Evolutionary conservation across 208 protist genomes (phyloP).

Genomic region (Leishmania guyanensis): DNA sequence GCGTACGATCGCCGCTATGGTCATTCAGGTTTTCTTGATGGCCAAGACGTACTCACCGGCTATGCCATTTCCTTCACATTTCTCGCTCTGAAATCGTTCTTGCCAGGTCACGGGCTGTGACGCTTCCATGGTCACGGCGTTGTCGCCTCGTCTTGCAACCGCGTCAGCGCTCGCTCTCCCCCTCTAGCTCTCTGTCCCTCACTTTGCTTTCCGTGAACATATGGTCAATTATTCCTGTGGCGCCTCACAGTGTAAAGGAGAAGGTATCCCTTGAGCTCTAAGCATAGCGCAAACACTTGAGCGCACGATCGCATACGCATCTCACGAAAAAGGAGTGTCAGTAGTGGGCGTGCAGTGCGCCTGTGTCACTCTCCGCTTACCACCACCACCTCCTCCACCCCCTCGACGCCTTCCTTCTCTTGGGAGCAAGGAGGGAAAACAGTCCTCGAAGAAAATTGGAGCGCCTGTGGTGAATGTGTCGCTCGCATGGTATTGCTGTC

Average conservation of each 20-base stretch:
- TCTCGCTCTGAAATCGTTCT: neutral
- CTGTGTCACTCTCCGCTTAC: neutral
- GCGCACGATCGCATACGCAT: neutral
- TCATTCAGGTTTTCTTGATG: slow-evolving; percentile 4
- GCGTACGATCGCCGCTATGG: neutral
- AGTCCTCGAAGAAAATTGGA: neutral
- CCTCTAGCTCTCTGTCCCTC: neutral
- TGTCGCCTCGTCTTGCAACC: neutral
- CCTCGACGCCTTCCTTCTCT: neutral
- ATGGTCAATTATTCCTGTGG: neutral
- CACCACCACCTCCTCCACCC: neutral
- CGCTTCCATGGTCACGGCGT: neutral
- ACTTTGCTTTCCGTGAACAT: neutral
- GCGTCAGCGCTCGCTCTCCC: neutral
- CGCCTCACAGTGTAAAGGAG: neutral
- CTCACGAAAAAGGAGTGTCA: neutral
- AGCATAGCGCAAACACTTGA: neutral
- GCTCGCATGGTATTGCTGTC: neutral
- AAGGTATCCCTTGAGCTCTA: neutral
- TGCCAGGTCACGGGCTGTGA: neutral
- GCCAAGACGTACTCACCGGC: neutral
- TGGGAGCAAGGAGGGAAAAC: neutral
- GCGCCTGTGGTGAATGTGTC: neutral
- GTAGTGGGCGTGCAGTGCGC: neutral
- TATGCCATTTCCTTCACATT: neutral